These are phyloP conservation scores for Penicillium tannophilum DNA, from an alignment of 495 filamentous ascomycete species.

Conservation along the genomic window DNA sequence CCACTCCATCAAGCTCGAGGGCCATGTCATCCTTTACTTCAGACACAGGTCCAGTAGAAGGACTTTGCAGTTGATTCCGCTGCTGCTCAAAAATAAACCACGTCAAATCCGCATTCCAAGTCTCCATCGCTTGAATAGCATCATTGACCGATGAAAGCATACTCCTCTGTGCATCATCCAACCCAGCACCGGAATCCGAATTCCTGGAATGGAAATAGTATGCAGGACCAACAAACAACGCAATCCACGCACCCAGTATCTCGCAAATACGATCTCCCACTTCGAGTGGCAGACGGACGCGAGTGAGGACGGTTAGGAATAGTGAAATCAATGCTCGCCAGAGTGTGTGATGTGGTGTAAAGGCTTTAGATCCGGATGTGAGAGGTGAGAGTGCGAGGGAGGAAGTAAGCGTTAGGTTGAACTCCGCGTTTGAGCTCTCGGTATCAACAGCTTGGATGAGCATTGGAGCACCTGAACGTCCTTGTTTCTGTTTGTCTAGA, in stretches of 20 bases:
- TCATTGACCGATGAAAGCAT: constrained; percentile 31
- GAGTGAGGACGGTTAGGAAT: constrained; percentile 42
- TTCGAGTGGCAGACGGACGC: constrained; percentile 41
- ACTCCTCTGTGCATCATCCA: constrained; percentile 8
- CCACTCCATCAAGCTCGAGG: constrained; percentile 25
- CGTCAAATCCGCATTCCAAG: constrained; percentile 49
- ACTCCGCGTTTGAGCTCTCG: background rate
- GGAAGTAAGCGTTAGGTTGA: constrained; percentile 13
- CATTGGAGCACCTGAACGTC: background rate
- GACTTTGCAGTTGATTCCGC: background rate
- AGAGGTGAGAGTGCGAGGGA: constrained; percentile 32
- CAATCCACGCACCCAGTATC: constrained; percentile 42
- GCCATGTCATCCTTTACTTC: background rate
- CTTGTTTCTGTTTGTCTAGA: constrained; percentile 1
- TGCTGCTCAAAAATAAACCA: constrained; percentile 46
- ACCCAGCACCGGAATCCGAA: background rate
- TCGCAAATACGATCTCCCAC: constrained; percentile 44
- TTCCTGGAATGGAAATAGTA: constrained; percentile 31
- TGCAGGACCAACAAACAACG: constrained; percentile 36
- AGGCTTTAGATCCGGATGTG: constrained; percentile 26
- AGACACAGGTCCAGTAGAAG: background rate
- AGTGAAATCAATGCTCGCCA: constrained; percentile 42
- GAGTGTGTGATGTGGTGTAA: constrained; percentile 43
- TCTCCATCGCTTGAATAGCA: constrained; percentile 45
- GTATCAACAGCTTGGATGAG: background rate